phyloP scores from a whole-genome alignment of 768 basidiomycete genomes.

The Terana coerulea region DNA sequence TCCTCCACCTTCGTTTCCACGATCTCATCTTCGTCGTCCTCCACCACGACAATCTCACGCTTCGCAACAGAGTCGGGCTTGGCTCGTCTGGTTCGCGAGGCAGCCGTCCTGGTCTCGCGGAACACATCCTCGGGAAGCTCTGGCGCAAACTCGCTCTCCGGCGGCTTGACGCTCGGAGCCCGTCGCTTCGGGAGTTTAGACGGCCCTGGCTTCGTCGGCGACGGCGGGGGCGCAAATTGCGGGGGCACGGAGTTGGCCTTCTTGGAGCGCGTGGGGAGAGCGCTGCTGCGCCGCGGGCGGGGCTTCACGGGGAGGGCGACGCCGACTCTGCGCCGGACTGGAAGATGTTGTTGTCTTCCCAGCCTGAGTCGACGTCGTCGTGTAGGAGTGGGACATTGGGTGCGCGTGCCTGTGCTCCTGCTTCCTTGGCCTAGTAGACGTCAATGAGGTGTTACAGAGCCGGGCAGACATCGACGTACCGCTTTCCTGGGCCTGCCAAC shows the following conservation, averaged over 20 bases:
- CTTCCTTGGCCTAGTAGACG: constrained; percentile 39
- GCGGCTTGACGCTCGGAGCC: constrained; percentile 30
- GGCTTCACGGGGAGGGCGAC: constrained; percentile 54
- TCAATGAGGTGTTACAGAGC: constrained; percentile 3
- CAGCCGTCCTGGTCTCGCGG: constrained; percentile 24
- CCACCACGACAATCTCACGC: neutral
- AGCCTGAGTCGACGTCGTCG: constrained; percentile 66
- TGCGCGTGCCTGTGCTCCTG: constrained; percentile 50
- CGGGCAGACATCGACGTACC: constrained; percentile 30
- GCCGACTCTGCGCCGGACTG: constrained; percentile 90
- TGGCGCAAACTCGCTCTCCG: constrained; percentile 58
- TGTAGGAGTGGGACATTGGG: constrained; percentile 37
- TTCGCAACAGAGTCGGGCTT: constrained; percentile 2
- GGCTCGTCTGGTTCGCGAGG: constrained; percentile 7
- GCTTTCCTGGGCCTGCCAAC: constrained; percentile 57
- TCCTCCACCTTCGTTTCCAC: neutral
- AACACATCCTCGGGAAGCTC: constrained; percentile 37
- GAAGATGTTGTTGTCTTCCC: constrained; percentile 90
- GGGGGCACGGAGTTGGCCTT: constrained; percentile 62
- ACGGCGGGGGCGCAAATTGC: constrained; percentile 18
- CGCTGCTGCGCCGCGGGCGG: constrained; percentile 40
- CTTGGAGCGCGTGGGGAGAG: constrained; percentile 33
- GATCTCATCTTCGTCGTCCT: neutral
- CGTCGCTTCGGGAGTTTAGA: constrained; percentile 14
- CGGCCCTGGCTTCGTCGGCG: constrained; percentile 14